A percentile compares a stretch with the other conserved stretches of the same genome.
phyloP scores from a whole-genome alignment of 2,329 filamentous ascomycete genomes.

The Aspergillus melleus region DNA sequence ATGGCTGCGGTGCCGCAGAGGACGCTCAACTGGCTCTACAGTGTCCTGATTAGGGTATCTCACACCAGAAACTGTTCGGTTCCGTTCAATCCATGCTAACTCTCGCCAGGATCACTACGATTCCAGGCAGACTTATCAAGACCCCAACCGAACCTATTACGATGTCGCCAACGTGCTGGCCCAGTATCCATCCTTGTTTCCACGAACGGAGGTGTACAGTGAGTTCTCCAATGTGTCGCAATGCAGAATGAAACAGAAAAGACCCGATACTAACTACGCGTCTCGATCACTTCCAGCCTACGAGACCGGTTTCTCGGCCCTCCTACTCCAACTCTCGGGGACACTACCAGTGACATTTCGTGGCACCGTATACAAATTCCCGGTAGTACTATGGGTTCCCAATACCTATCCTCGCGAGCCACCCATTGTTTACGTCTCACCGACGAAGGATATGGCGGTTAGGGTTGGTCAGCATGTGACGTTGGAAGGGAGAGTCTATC shows the following conservation, averaged over 20 bases:
- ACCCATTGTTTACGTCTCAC: slow-evolving; percentile 84
- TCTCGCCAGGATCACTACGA: slow-evolving; percentile 36
- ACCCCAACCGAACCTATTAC: slow-evolving; percentile 89
- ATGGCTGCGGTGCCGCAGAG: slow-evolving; percentile 77
- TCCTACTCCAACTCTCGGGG: slow-evolving; percentile 82
- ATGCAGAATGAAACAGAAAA: background rate
- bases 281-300: slow-evolving; percentile 61
- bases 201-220: slow-evolving; percentile 96
- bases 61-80: background rate
- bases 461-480: slow-evolving; percentile 93
- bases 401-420: slow-evolving; percentile 84
- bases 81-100: background rate
- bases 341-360: slow-evolving; percentile 91
- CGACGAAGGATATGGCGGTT: slow-evolving; percentile 83
- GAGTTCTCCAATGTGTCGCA: slow-evolving; percentile 37
- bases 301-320: slow-evolving; percentile 80
- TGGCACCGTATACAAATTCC: slow-evolving; percentile 85
- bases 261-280: background rate
- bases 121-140: slow-evolving; percentile 76
- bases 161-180: slow-evolving; percentile 83
- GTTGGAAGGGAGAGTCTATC: slow-evolving; percentile 88
- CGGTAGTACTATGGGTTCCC: slow-evolving; percentile 88
- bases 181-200: slow-evolving; percentile 75
- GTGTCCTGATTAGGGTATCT: slow-evolving; percentile 75
- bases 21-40: slow-evolving; percentile 93